These are phyloP conservation scores for Lactarius trivialis DNA, from an alignment of 768 basidiomycete genomes.

Conservation along the genomic window DNA sequence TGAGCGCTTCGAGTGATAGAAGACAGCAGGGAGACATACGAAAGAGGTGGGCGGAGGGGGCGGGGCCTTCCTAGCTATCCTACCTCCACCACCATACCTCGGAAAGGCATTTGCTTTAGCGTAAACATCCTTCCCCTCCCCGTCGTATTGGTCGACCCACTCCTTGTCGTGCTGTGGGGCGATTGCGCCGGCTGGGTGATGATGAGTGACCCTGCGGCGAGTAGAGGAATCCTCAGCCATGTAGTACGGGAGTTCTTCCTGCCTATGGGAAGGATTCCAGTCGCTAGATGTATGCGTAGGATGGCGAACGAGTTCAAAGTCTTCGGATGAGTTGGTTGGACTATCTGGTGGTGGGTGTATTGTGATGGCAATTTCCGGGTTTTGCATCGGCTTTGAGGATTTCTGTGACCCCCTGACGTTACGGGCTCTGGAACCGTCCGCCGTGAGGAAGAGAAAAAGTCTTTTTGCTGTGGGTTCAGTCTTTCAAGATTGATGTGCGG, in stretches of 20 bases:
- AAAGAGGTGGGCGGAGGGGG: slow-evolving; percentile 57
- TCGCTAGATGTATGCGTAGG: slow-evolving; percentile 36
- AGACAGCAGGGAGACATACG: slow-evolving; percentile 22
- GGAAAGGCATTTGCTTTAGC: slow-evolving; percentile 36
- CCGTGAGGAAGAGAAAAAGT: not conserved
- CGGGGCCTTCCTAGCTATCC: slow-evolving; percentile 42
- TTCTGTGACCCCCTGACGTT: not conserved
- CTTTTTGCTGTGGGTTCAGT: not conserved
- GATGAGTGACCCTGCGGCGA: slow-evolving; percentile 39
- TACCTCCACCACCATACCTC: slow-evolving; percentile 44
- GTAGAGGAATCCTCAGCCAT: slow-evolving; percentile 44
- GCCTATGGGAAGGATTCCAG: slow-evolving; percentile 27
- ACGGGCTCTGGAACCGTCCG: slow-evolving; percentile 1
- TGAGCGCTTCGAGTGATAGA: not conserved
- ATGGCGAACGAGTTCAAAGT: slow-evolving; percentile 66
- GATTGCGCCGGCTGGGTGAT: slow-evolving; percentile 28
- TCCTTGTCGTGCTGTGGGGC: slow-evolving; percentile 26
- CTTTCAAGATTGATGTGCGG: not conserved
- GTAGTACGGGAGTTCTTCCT: slow-evolving; percentile 45
- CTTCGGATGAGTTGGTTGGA: slow-evolving; percentile 48
- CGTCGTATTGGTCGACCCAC: slow-evolving; percentile 36
- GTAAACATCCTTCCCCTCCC: slow-evolving; percentile 65
- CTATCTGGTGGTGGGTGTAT: slow-evolving; percentile 53
- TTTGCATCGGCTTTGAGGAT: slow-evolving; percentile 44
- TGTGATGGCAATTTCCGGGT: slow-evolving; percentile 62